Evolutionary conservation across 2,329 filamentous ascomycete species (phyloP).

Genomic region (Fusarium annulatum): DNA sequence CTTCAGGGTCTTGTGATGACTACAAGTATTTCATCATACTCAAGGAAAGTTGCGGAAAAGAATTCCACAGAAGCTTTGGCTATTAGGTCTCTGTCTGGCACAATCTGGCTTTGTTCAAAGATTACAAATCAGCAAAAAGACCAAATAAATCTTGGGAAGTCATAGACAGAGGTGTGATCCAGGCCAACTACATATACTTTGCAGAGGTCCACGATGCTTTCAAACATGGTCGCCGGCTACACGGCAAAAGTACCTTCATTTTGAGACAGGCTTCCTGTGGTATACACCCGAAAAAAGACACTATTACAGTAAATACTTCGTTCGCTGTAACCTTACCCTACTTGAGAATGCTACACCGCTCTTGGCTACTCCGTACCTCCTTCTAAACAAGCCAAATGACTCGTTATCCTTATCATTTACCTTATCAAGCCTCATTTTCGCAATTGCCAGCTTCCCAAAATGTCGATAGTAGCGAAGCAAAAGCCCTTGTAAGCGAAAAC

Average conservation of each 20-base stretch:
- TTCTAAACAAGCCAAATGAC: neutral
- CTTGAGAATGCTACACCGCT: neutral
- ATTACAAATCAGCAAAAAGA: too few relatives aligned
- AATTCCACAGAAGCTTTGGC: fast-evolving
- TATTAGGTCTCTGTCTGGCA: fast-evolving
- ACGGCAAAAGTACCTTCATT: neutral
- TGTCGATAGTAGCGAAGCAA: neutral
- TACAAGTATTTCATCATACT: neutral
- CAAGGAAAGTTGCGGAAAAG: neutral
- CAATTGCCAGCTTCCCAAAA: neutral
- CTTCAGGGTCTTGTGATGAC: neutral
- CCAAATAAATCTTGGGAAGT: fast-evolving
- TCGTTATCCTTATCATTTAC: neutral
- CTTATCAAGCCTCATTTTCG: neutral
- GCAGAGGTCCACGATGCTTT: neutral
- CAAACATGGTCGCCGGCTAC: neutral
- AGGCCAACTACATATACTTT: fast-evolving
- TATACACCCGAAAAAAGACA: neutral
- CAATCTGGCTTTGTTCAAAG: too few relatives aligned
- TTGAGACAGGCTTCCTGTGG: neutral
- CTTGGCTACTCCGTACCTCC: too few relatives aligned
- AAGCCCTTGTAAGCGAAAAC: neutral
- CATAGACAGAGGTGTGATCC: too few relatives aligned
- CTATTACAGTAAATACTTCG: neutral
- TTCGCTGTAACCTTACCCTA: neutral